These are phyloP conservation scores for Cytospora chrysosperma DNA, from an alignment of 2,329 filamentous ascomycete genomes.

Conservation along the genomic window DNA sequence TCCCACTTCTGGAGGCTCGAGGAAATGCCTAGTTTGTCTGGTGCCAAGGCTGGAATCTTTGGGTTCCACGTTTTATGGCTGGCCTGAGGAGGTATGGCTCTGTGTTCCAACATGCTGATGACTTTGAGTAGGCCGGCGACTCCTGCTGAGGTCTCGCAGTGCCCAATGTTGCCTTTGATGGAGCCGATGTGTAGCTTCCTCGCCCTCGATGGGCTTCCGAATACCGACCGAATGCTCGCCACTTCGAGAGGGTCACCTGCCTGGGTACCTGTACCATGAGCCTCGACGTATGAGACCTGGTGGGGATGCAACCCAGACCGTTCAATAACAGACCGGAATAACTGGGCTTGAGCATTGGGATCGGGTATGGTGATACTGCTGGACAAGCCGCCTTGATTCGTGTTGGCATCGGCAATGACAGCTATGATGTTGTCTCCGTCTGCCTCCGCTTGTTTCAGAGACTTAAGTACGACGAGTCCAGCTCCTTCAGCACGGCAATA, in stretches of 20 bases:
- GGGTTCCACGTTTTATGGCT: conserved; percentile 32
- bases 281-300: too few species aligned
- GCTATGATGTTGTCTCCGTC: conserved; percentile 51
- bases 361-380: conserved; percentile 32
- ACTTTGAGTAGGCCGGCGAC: conserved; percentile 35
- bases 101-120: conserved; percentile 34
- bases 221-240: conserved; percentile 25
- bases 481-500: conserved; percentile 54
- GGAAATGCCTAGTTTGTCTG: conserved; percentile 25
- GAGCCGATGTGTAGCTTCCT: conserved; percentile 28
- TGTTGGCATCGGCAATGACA: conserved; percentile 37
- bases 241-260: too few species aligned
- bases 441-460: conserved; percentile 46
- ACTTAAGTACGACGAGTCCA: conserved; percentile 49
- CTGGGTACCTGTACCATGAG: too few species aligned
- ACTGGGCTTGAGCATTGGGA: too few species aligned
- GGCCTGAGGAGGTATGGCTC: conserved; percentile 28
- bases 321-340: too few species aligned
- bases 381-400: conserved; percentile 37
- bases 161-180: conserved; percentile 36
- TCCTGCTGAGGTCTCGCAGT: conserved; percentile 34
- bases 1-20: conserved; percentile 23
- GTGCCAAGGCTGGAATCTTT: conserved; percentile 28
- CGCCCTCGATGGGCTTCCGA: conserved; percentile 9
- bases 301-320: too few species aligned